Evolutionary conservation across 2,329 filamentous ascomycete species (phyloP).

Genomic region (Ophidiomyces ophidiicola): DNA sequence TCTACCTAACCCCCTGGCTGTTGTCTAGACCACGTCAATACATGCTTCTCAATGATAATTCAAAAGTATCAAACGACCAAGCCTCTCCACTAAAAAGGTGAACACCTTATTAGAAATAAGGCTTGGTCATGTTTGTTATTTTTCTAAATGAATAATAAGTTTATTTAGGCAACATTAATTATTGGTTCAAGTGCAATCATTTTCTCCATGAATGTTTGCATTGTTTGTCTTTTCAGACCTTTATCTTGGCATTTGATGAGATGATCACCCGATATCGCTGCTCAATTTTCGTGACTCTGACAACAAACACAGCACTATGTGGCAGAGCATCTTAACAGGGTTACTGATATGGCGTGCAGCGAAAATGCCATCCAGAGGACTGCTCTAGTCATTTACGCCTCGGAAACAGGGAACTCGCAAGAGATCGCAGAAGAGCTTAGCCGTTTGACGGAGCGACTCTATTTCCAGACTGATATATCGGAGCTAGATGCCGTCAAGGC

Average conservation of each 20-base stretch:
- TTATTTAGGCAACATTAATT: no score
- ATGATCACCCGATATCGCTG: conserved; percentile 9
- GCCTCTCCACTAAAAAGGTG: no score
- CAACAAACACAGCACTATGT: background rate
- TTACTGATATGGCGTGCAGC: conserved; percentile 7
- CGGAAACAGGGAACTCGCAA: conserved; percentile 88
- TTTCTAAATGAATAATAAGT: no score
- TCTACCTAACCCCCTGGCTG: no score
- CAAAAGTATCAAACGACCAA: no score
- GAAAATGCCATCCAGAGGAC: conserved; percentile 10
- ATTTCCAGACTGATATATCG: conserved; percentile 61
- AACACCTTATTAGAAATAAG: no score
- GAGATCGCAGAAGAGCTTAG: conserved; percentile 81
- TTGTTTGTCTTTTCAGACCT: background rate
- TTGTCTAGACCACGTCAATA: no score
- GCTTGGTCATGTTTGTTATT: no score
- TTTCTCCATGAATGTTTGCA: no score
- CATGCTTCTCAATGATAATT: no score
- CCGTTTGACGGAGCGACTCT: conserved; percentile 59
- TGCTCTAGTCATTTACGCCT: conserved; percentile 74
- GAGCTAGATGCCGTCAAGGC: conserved; percentile 66
- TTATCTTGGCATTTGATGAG: conserved; percentile 9
- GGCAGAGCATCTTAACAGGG: background rate
- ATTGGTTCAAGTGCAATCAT: no score
- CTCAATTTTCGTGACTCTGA: background rate